Conservation (phyloP, 2,329 filamentous ascomycete genomes). For the Aspergillus sp. region DNA sequence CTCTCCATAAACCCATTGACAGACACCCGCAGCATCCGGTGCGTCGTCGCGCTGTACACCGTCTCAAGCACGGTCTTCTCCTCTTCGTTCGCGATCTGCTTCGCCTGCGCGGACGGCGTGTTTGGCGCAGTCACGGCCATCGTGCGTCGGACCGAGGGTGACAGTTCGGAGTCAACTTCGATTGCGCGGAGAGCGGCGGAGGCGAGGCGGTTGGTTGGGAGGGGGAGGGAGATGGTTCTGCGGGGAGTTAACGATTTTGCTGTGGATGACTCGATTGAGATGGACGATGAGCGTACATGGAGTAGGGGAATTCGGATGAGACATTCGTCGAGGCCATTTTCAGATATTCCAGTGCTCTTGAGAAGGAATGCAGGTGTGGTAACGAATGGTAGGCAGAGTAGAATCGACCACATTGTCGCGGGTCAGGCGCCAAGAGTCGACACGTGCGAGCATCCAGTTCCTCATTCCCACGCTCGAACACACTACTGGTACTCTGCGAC, state of each 20-base stretch:
- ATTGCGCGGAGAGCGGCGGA: constrained; percentile 65
- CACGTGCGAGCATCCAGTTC: too few relatives aligned
- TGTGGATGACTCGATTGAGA: constrained; percentile 3
- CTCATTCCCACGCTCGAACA: too few relatives aligned
- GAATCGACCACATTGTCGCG: too few relatives aligned
- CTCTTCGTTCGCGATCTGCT: constrained; percentile 18
- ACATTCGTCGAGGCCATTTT: too few relatives aligned
- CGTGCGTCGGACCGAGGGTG: constrained; percentile 65
- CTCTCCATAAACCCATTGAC: constrained; percentile 97
- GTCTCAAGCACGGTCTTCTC: constrained; percentile 54
- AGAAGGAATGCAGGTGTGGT: too few relatives aligned
- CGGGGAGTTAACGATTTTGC: constrained; percentile 5
- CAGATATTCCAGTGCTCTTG: too few relatives aligned
- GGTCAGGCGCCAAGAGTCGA: too few relatives aligned
- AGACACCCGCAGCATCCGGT: constrained; percentile 90
- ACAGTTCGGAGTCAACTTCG: constrained; percentile 80
- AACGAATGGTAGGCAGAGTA: too few relatives aligned
- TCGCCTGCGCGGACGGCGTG: constrained; percentile 3
- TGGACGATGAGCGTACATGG: constrained; percentile 21
- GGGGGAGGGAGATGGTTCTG: constrained; percentile 67
- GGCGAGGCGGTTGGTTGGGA: constrained; percentile 72
- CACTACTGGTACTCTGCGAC: too few relatives aligned
- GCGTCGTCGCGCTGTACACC: constrained; percentile 79
- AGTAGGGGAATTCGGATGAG: constrained; percentile 32
- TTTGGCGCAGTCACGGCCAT: constrained; percentile 47